These are phyloP conservation scores for Phanerodontia chrysosporium DNA, from an alignment of 768 basidiomycete species.

Conservation along the genomic window DNA sequence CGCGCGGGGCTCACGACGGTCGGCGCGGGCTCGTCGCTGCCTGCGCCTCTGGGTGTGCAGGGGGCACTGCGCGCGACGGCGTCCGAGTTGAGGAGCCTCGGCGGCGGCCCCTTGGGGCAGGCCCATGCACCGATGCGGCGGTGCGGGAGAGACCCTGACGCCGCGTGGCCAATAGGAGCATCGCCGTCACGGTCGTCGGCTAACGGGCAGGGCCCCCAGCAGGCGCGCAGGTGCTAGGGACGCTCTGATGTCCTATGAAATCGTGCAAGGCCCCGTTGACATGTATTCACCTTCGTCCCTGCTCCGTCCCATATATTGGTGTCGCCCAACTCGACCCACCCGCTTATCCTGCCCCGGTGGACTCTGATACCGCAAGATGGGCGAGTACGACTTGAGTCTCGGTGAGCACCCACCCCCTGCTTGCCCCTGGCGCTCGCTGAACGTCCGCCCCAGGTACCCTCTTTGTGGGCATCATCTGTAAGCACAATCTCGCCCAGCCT, in stretches of 20 bases:
- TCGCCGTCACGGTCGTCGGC: constrained; percentile 2
- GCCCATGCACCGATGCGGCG: background rate
- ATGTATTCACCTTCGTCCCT: background rate
- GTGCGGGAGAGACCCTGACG: background rate
- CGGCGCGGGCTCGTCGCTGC: too few relatives aligned
- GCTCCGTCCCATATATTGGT: background rate
- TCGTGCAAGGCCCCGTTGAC: background rate
- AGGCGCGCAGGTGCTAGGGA: background rate
- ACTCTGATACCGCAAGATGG: constrained; percentile 7
- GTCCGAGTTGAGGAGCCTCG: too few relatives aligned
- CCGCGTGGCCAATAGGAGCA: background rate
- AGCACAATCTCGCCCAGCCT: background rate
- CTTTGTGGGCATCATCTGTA: constrained; percentile 13
- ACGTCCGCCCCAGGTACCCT: background rate
- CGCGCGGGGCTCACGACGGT: too few relatives aligned
- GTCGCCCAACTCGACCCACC: background rate
- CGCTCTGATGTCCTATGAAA: constrained; percentile 2
- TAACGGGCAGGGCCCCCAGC: constrained; percentile 1
- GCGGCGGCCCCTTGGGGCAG: background rate
- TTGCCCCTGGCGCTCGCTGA: background rate
- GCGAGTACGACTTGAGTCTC: constrained; percentile 11
- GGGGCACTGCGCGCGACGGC: too few relatives aligned
- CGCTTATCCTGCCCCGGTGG: background rate
- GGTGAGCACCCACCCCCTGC: constrained; percentile 1
- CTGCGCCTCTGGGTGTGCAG: too few relatives aligned